phyloP scores from a whole-genome alignment of 805 yeast genomes.

The Candida quercuum region DNA sequence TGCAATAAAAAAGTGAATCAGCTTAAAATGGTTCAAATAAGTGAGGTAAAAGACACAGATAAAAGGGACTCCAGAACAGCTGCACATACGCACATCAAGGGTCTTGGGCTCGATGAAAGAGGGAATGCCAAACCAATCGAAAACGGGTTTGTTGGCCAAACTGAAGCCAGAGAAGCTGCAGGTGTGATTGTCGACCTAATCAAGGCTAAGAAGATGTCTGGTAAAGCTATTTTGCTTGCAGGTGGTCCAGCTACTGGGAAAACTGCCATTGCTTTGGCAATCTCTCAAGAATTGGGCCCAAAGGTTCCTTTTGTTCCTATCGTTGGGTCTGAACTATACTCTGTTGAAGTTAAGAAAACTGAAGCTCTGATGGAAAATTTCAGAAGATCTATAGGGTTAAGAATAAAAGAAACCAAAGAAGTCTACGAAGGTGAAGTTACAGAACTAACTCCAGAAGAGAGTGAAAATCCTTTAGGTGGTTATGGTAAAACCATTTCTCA shows the following conservation, averaged over 20 bases:
- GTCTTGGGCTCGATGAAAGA: slow-evolving; percentile 87
- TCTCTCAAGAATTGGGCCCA: slow-evolving; percentile 93
- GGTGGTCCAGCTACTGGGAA: slow-evolving; percentile 99
- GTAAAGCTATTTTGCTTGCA: slow-evolving; percentile 91
- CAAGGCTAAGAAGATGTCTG: slow-evolving; percentile 88
- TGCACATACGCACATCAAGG: slow-evolving; percentile 95
- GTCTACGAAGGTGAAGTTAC: slow-evolving; percentile 98
- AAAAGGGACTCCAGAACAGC: slow-evolving; percentile 70
- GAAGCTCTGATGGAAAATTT: slow-evolving; percentile 95
- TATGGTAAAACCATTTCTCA: slow-evolving; percentile 95
- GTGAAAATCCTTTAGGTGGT: slow-evolving; percentile 95
- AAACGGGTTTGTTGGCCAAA: slow-evolving; percentile 79
- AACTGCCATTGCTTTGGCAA: slow-evolving; percentile 93
- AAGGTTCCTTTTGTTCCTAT: slow-evolving; percentile 97
- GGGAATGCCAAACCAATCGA: slow-evolving; percentile 81
- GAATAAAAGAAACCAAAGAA: slow-evolving; percentile 95
- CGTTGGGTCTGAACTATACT: slow-evolving; percentile 89
- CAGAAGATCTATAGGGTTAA: slow-evolving; percentile 91
- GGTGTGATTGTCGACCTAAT: slow-evolving; percentile 93
- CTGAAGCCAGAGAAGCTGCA: slow-evolving; percentile 81
- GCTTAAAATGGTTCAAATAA: slow-evolving; percentile 62
- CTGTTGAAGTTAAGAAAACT: slow-evolving; percentile 96
- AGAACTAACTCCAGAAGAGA: slow-evolving; percentile 91
- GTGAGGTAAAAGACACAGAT: slow-evolving; percentile 58
- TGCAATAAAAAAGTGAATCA: too few species aligned